A percentile compares a stretch with the other conserved stretches of the same genome.
phyloP scores from a whole-genome alignment of 495 filamentous ascomycete genomes.

The Penicillium pulvis region DNA sequence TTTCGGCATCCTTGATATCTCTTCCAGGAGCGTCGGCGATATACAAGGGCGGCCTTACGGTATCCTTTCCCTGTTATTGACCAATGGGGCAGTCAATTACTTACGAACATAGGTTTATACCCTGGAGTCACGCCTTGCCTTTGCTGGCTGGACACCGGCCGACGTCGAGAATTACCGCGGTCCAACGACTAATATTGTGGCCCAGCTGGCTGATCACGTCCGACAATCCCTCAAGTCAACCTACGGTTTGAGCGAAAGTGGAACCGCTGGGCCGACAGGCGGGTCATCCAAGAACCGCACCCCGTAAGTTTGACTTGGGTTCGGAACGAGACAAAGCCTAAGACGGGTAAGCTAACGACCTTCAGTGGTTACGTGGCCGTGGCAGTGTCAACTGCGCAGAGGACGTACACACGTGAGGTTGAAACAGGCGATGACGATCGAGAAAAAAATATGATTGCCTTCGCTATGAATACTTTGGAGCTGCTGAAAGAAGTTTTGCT shows the following conservation, averaged over 20 bases:
- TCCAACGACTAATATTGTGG: not conserved
- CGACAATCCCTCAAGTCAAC: slow-evolving; percentile 52
- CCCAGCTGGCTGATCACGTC: slow-evolving; percentile 41
- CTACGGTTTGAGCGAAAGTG: slow-evolving; percentile 60
- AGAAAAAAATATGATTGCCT: slow-evolving; percentile 62
- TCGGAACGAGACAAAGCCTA: not conserved
- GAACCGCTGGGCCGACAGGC: slow-evolving; percentile 63
- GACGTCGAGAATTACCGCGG: slow-evolving; percentile 52
- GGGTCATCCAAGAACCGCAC: slow-evolving; percentile 57
- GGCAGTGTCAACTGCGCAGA: slow-evolving; percentile 53
- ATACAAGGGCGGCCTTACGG: slow-evolving; percentile 62
- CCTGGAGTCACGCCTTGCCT: slow-evolving; percentile 58
- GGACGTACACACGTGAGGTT: slow-evolving; percentile 51
- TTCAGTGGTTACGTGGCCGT: slow-evolving; percentile 60
- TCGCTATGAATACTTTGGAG: slow-evolving; percentile 57
- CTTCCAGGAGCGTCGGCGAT: slow-evolving; percentile 55
- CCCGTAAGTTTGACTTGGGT: slow-evolving; percentile 42
- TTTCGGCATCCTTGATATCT: slow-evolving; percentile 56
- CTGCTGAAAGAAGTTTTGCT: slow-evolving; percentile 48
- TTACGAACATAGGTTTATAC: slow-evolving; percentile 44
- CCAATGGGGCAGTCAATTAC: too few species aligned
- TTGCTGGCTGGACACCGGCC: slow-evolving; percentile 61
- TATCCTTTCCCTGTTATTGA: not conserved
- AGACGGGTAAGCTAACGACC: not conserved
- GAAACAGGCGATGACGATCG: slow-evolving; percentile 55